Evolutionary conservation across 2,329 filamentous ascomycete species (phyloP), one percentile per base, ranked within the genome.

Genomic region (Myriosclerotinia duriaeana): DNA sequence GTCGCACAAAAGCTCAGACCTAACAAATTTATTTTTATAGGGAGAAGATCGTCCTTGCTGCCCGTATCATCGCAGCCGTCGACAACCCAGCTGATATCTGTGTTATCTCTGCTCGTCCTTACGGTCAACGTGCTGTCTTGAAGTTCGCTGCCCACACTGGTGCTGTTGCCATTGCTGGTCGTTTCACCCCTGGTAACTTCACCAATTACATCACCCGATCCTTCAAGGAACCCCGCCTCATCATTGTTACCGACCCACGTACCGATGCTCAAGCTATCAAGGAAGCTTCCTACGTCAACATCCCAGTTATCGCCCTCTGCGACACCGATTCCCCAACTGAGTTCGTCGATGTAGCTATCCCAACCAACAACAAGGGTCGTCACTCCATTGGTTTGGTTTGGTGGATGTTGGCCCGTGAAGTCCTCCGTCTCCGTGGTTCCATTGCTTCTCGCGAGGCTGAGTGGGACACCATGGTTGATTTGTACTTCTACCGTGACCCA

Each of bases 171-270:
- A 99, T 99, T 79, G 96, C 95, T 78, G 95, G 95, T 85, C 95
- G 95, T 82, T 99, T 99, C 91, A 99, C 95, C 80, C 95, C 95
- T 81, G 95, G 95, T 91, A 97, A 94, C 84, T 99, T 99, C 90
- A 99, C 95, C 88, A 99, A 99, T 89, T 99, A 99, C 91, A 99
- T 99, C 90, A 99, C 96, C 83, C 94, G 95, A 79, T 98, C 95
- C 74, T 99, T 99, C 93, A 97, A 97, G 90, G 95, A 99, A 87
- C 95, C 95, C 80, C 96, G 96, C 83, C 88, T 99, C 80, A 98
- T 99, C 84, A 89, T 99, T 81, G 95, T 99, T 79, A 99, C 95
- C 84, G 95, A 99, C 83, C 95, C 95, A 78, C 94, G 96, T 84
- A 99, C 96, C 86, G 95, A 99, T 79, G 92, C 95, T 81, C 95